phyloP scores from a whole-genome alignment of 345 rosid genomes.

The Abelmoschus esculentus region DNA sequence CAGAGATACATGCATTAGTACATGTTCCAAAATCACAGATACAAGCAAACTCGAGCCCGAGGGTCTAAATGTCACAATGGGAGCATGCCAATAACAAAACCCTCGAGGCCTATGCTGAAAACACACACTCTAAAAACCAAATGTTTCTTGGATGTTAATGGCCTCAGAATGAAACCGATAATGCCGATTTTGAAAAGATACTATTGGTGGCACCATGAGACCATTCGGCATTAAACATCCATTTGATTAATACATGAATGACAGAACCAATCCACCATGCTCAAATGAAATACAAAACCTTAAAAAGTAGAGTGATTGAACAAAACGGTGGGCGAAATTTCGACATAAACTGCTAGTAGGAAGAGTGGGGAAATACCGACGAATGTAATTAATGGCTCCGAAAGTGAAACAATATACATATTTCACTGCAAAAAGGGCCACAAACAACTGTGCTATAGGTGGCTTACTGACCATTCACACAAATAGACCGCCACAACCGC shows the following conservation, averaged over 20 bases:
- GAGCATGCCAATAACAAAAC: not conserved
- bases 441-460: constrained; percentile 27
- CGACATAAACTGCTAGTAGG: not conserved
- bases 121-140: not conserved
- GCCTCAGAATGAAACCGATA: not conserved
- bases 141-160: not conserved
- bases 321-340: not conserved
- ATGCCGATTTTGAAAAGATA: not conserved
- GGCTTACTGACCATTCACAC: constrained; percentile 65
- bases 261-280: not conserved
- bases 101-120: not conserved
- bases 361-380: not conserved
- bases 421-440: constrained; percentile 17
- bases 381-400: constrained; percentile 27
- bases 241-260: not conserved
- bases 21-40: not conserved
- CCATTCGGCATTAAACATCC: constrained; percentile 32
- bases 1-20: not conserved
- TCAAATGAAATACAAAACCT: not conserved
- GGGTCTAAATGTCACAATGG: not conserved
- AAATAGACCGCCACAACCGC: constrained; percentile 15
- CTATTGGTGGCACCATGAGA: constrained; percentile 41
- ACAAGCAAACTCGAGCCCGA: not conserved
- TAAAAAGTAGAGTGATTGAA: not conserved
- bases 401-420: constrained; percentile 16